Base-by-base conservation (phyloP, 495 filamentous ascomycete species). In the Penicillium angulare region DNA sequence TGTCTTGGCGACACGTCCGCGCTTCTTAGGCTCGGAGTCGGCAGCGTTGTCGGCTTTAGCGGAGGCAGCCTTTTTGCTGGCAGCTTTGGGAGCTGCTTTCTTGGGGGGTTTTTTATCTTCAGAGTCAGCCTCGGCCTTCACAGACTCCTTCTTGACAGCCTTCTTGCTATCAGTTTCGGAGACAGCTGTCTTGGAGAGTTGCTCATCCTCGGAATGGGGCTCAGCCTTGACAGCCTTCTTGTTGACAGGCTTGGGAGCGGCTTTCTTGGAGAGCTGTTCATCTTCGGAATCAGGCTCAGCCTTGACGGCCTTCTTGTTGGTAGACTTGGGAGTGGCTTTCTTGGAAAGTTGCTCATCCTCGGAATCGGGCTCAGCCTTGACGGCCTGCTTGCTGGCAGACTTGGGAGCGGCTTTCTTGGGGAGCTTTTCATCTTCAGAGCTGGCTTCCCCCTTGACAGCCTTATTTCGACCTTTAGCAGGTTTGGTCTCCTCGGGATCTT, bases 1-100 rank as follows among this genome's bases (percentile, higher is more conserved):
- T 26, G 56, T 57, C 52, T 73, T 72, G 49, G 62, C 45, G 56
- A 64, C 44, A 55, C 71, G 63, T 50, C 69, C 59, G 49, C 75
- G 68, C 32, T 33, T 15, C 47, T 54, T 43, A 17, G 40, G 10
- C 52, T 55, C 7, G 15, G 40, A 9, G 18, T 7, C 18, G 21
- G 47, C 43, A 13, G 32, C 24, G 3, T 15, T 16, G 5, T 50
- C 54, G 7, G 22, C 34, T 39, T 40, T 26, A 1, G 29, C 47
- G 23, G 33, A 35, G 7, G 35, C 10, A 29, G 21, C 35, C n/a
- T n/a, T n/a, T n/a, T n/a, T n/a, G n/a, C n/a, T n/a, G n/a, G n/a
- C n/a, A n/a, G n/a, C n/a, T n/a, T n/a, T n/a, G n/a, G n/a, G n/a
- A n/a, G n/a, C n/a, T n/a, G n/a, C n/a, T n/a, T n/a, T n/a, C n/a